Conservation (phyloP, 768 basidiomycete species). For the Lentinula detonsa region DNA sequence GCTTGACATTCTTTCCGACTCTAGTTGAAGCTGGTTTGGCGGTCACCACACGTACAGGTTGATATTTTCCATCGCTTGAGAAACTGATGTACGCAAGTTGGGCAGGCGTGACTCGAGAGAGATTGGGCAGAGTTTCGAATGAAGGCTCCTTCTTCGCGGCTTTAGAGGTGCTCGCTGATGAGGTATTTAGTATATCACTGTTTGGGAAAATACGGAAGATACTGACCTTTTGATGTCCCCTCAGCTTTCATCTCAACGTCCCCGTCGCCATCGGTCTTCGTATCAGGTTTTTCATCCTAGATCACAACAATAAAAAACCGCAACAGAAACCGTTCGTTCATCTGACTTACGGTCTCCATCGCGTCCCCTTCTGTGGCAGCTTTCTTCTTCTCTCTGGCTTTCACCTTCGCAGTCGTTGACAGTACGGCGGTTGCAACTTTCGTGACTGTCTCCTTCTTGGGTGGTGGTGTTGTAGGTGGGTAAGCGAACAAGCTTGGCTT, state of each 20-base stretch:
- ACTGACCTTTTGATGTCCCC: conserved; percentile 49
- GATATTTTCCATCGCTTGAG: conserved; percentile 72
- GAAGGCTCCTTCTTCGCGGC: conserved; percentile 68
- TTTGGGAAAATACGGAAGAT: conserved; percentile 45
- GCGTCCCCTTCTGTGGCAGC: conserved; percentile 74
- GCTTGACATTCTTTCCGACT: conserved; percentile 26
- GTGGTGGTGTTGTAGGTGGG: conserved; percentile 78
- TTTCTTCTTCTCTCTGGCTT: conserved; percentile 90
- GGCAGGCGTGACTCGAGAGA: conserved; percentile 87
- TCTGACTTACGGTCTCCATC: conserved; percentile 70
- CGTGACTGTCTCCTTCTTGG: conserved; percentile 86
- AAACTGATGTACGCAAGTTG: conserved; percentile 86
- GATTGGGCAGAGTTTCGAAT: conserved; percentile 75
- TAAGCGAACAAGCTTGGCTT: conserved; percentile 91
- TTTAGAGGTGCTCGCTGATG: conserved; percentile 31
- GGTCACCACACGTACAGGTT: conserved; percentile 81
- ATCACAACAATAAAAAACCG: background rate
- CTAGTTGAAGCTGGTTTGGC: conserved; percentile 31
- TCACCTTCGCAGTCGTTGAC: conserved; percentile 96
- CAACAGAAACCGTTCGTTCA: background rate
- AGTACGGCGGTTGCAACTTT: conserved; percentile 94
- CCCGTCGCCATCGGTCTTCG: conserved; percentile 45
- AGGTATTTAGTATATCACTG: conserved; percentile 40
- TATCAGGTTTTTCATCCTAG: conserved; percentile 51
- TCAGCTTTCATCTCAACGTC: conserved; percentile 79